Evolutionary conservation across 306 rosid species (phyloP).

Genomic region (Sicyos baderoa): DNA sequence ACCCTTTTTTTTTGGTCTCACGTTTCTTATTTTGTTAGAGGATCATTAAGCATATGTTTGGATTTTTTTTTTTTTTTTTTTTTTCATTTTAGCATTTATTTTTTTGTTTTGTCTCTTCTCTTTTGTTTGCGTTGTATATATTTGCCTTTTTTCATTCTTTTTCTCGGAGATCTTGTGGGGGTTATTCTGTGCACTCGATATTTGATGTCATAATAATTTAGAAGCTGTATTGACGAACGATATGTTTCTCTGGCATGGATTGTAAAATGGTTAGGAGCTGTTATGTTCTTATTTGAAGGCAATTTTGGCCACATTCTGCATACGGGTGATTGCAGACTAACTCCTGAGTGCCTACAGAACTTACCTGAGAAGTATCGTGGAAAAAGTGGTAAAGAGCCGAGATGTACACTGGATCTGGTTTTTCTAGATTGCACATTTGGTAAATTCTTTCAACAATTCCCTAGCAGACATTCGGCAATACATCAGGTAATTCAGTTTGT

Average conservation of each 20-base stretch:
- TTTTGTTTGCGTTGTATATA: neutral
- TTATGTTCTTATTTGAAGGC: conserved; percentile 79
- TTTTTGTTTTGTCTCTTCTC: neutral
- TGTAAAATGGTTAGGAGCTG: conserved; percentile 46
- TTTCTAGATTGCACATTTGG: conserved; percentile 78
- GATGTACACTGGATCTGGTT: conserved; percentile 47
- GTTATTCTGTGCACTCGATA: conserved; percentile 6
- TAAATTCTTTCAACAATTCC: conserved; percentile 40
- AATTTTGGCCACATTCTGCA: conserved; percentile 60
- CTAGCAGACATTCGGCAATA: conserved; percentile 48
- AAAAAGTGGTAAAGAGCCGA: conserved; percentile 46
- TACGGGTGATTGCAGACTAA: conserved; percentile 75
- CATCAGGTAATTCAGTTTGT: conserved; percentile 35
- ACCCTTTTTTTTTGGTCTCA: neutral
- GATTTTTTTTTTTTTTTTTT: too few relatives aligned
- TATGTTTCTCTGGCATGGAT: conserved; percentile 30
- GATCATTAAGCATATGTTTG: neutral
- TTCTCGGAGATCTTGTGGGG: conserved; percentile 13
- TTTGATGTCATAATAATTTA: conserved; percentile 1
- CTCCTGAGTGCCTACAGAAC: conserved; percentile 48
- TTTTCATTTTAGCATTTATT: neutral
- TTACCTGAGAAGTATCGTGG: conserved; percentile 59
- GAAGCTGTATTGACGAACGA: conserved; percentile 27
- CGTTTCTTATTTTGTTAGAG: neutral
- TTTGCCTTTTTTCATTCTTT: neutral